Conservation (phyloP, 495 filamentous ascomycete species). For the Aspergillus sparsus region DNA sequence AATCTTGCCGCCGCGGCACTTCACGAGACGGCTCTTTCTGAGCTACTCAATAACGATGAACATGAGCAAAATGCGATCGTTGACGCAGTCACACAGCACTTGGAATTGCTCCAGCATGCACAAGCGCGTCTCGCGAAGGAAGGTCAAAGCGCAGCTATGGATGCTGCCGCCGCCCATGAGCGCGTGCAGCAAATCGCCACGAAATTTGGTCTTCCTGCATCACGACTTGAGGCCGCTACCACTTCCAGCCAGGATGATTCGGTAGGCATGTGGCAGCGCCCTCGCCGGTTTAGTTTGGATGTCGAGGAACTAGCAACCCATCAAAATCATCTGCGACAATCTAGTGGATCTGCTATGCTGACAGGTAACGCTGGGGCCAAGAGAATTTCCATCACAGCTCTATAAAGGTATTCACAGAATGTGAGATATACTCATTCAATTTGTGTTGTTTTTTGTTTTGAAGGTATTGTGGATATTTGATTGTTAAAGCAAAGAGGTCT, state of each 20-base stretch:
- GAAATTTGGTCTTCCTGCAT: slow-evolving; percentile 35
- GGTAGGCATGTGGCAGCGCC: slow-evolving; percentile 43
- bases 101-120: slow-evolving; percentile 53
- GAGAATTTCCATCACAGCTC: slow-evolving; percentile 26
- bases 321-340: slow-evolving; percentile 41
- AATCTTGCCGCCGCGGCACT: slow-evolving; percentile 53
- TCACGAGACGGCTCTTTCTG: slow-evolving; percentile 56
- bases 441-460: not conserved
- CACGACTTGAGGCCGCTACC: slow-evolving; percentile 28
- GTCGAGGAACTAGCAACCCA: slow-evolving; percentile 39
- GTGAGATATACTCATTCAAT: slow-evolving; percentile 1
- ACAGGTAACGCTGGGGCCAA: slow-evolving; percentile 34
- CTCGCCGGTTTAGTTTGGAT: slow-evolving; percentile 44
- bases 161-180: slow-evolving; percentile 30
- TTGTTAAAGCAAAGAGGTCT: too few relatives aligned
- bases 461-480: too few relatives aligned
- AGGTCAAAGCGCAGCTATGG: slow-evolving; percentile 21
- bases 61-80: slow-evolving; percentile 34
- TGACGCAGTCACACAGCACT: slow-evolving; percentile 45
- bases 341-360: slow-evolving; percentile 37
- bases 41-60: slow-evolving; percentile 48
- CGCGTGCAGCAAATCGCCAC: slow-evolving; percentile 34
- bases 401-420: slow-evolving; percentile 15
- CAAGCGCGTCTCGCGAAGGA: slow-evolving; percentile 34
- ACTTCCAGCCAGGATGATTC: slow-evolving; percentile 24